Base-by-base conservation (phyloP, 2,329 filamentous ascomycete genomes). In the Simplicillium sp. region DNA sequence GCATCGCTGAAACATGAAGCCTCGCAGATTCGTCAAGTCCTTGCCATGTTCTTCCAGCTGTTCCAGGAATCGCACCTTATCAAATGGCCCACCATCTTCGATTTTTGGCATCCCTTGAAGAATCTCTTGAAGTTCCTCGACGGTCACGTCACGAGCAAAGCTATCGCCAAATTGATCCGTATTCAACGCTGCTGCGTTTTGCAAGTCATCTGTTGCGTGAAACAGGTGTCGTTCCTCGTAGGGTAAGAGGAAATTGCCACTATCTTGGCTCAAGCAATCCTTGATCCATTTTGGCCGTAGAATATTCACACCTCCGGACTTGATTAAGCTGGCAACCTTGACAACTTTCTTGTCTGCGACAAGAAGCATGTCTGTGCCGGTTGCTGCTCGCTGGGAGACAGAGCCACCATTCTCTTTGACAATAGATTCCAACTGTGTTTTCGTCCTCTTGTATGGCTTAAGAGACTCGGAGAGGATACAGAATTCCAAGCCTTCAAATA, bases 381-480 rank as follows among this genome's bases (percentile, higher is more conserved):
- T 73, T 4, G 68, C 74, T 7, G 87, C 75, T 11, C 80, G 81
- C 56, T 96, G 88, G 7, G 82, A 83, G 28, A 96, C 71, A 9
- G 65, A 76, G 6, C 88, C 92, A 3, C 90, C 90, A 46, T 96
- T 80, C 5, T 80, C 75, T 59, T 92, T 95, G 51, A 97, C 75
- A 1, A 94, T 61, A 8, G 76, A 68, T 59, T 97, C 89, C 2
- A 98, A 66, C 47, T 94, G 81, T 0, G 73, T 68, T 59, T 95
- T 96, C 6, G 73, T 74, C 57, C 79, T 87, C 60, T 86, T 92
- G 17, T 68, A 64, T 0, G 87, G 85, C 34, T 74, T 69, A 2
- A 71, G 56, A 20, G 82, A 80, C 39, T 94, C 88, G 2, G 84
- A 89, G 55, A 96, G 73, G 15, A 97, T 75, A 63, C 80, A 94